Base-by-base conservation (phyloP, 768 basidiomycete genomes). In the Filobasidium wieringae region DNA sequence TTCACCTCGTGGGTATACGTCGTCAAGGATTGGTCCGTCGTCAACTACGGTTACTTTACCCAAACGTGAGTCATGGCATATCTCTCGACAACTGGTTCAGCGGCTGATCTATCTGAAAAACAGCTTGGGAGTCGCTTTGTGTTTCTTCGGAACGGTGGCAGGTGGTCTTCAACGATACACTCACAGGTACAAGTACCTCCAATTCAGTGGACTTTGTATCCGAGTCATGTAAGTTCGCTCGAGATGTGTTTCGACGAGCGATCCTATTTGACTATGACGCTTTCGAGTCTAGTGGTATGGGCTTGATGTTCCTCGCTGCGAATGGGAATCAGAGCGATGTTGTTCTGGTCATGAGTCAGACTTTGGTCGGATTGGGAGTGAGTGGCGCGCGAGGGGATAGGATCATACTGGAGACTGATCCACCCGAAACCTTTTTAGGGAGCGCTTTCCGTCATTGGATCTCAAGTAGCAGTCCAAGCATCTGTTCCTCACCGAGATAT, bases 401-500 rank as follows among this genome's bases (percentile, higher is more conserved):
- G n/a, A 22, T 2, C 39, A 7, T 12, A 7, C 19, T 30, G 7
- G 4, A 33, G 26, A 26, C 39, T 53, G 26, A 40, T 17, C 6
- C 7, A 19, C 11, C 12, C 40, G 15, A 7, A n/a, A 3, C 1
- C 34, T 19, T 33, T 45, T 12, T 32, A 58, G 57, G 67, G 68
- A 17, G 66, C 66, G 0, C 65, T 72, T 60, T 70, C 69, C 6
- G 67, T 72, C 24, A 68, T 72, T 45, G 63, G 68, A 1, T 62
- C 64, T 15, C 73, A 76, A 55, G 63, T 74, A 40, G 67, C 72
- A 15, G 63, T 67, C 0, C 76, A 76, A 57, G 74, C 68, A 2
- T 71, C 66, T 2, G 76, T 76, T 0, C 71, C 74, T 9, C 75
- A 74, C 58, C 67, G 70, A 54, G 72, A 75, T 58, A 64, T 76